Base-by-base conservation (phyloP, 495 filamentous ascomycete species). In the Usnea hakonensis region DNA sequence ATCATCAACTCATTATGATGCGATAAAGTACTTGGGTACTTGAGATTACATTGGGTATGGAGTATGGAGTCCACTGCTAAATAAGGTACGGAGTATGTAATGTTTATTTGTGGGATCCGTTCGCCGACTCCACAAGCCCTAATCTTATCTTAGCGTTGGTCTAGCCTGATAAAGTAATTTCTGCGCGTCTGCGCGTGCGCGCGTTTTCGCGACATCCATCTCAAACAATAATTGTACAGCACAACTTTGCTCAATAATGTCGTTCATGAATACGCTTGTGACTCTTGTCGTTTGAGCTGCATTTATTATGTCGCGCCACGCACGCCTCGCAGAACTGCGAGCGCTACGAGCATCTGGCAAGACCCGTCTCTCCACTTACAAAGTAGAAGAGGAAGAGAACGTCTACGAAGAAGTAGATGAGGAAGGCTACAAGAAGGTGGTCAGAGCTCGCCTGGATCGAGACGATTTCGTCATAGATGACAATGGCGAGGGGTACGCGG, bases 401-500 rank as follows among this genome's bases (percentile, higher is more conserved):
- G 78, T 98, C 44, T 98, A 96, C 76, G 93, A 97, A 60, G 93
- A 96, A 72, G 91, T 97, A 55, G 92, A 97, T 71, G 94, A 98
- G 67, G 92, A 95, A 69, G 88, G 89, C 55, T 98, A 98, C 80
- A 96, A 96, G 75, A 94, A 96, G 71, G 85, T 97, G 60, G 91
- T 98, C 44, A 83, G 93, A 41, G 84, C 87, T 50, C 88, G 95
- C 26, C 79, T 98, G 50, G 90, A 95, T 71, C 82, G 92, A 70
- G 94, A 98, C 71, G 94, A 98, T 76, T 98, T 98, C 63, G 93
- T 98, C 60, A 90, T 98, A 58, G 90, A 95, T 74, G 89, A 94
- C 74, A 91, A 95, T 75, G 92, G 91, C 57, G 89, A 89, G 64
- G 90, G 91, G 32, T 98, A 98, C 71, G 93, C 89, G 57, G 94